phyloP scores from a whole-genome alignment of 306 rosid species.

The Gastrolobium bilobum region DNA sequence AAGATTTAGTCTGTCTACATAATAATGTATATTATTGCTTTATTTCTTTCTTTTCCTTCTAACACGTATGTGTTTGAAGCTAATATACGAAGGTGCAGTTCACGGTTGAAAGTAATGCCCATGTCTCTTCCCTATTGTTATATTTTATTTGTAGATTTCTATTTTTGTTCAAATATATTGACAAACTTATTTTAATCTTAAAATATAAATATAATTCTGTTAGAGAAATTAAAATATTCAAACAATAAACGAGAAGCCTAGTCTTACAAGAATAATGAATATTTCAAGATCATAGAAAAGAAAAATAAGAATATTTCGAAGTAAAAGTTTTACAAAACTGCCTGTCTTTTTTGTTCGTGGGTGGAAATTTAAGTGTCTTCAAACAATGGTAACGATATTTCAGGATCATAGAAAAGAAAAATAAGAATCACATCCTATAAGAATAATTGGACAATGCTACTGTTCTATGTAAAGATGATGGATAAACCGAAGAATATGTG shows the following conservation, averaged over 20 bases:
- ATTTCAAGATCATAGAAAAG: too few relatives aligned
- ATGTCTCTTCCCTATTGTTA: background rate
- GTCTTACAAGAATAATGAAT: too few relatives aligned
- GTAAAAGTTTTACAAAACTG: too few relatives aligned
- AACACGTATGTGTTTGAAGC: background rate
- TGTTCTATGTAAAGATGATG: too few relatives aligned
- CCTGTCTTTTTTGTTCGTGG: too few relatives aligned
- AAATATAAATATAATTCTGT: background rate
- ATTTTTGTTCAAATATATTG: background rate
- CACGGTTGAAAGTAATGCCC: background rate
- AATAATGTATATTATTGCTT: slow-evolving; percentile 32
- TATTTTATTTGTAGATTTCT: background rate
- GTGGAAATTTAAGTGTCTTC: too few relatives aligned
- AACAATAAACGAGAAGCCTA: background rate
- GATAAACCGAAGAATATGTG: too few relatives aligned
- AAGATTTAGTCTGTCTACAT: slow-evolving; percentile 7
- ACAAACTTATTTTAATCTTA: background rate
- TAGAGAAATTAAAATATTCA: background rate
- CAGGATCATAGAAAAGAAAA: too few relatives aligned
- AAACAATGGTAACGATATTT: too few relatives aligned
- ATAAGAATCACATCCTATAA: too few relatives aligned
- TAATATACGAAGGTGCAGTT: slow-evolving; percentile 5
- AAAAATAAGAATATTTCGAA: too few relatives aligned
- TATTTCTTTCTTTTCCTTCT: background rate
- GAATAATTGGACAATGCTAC: too few relatives aligned